Conservation (phyloP, 2,329 filamentous ascomycete species). For the Fusarium verticillioides region DNA sequence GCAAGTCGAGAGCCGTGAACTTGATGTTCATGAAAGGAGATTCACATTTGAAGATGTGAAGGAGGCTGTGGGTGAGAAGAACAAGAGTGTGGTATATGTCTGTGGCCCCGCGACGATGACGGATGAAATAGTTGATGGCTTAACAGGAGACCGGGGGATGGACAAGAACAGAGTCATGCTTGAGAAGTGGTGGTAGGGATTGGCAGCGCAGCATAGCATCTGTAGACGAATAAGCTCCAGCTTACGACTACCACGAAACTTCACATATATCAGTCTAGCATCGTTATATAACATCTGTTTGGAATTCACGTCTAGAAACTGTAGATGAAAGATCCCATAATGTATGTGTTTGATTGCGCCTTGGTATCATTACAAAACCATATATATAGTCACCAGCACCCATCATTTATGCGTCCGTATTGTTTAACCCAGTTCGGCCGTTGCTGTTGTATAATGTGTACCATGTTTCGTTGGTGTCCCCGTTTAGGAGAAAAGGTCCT, state of each 20-base stretch:
- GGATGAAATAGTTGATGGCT: constrained; percentile 67
- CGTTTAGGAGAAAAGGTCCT: constrained; percentile 75
- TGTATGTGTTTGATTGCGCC: constrained; percentile 36
- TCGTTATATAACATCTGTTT: not conserved
- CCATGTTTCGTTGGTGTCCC: constrained; percentile 50
- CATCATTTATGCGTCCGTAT: constrained; percentile 17
- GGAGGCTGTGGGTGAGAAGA: constrained; percentile 50
- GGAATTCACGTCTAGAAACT: not conserved
- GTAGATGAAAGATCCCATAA: constrained; percentile 1
- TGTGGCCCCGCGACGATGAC: constrained; percentile 78
- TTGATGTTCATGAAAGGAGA: constrained; percentile 51
- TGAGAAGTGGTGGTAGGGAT: constrained; percentile 71
- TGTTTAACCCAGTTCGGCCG: not conserved
- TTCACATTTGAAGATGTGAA: constrained; percentile 57
- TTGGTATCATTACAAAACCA: constrained; percentile 45
- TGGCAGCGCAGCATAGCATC: not conserved
- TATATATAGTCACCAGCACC: constrained; percentile 33
- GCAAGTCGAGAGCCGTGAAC: not conserved
- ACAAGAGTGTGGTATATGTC: constrained; percentile 67
- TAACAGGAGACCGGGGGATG: constrained; percentile 54
- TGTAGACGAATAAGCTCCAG: not conserved
- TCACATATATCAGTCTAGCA: not conserved
- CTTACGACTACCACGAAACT: not conserved
- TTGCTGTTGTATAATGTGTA: constrained; percentile 1
- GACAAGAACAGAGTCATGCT: constrained; percentile 61